A percentile compares a stretch with the other conserved stretches of the same genome.
Conservation (phyloP, 768 basidiomycete species). For the Russula foetens region DNA sequence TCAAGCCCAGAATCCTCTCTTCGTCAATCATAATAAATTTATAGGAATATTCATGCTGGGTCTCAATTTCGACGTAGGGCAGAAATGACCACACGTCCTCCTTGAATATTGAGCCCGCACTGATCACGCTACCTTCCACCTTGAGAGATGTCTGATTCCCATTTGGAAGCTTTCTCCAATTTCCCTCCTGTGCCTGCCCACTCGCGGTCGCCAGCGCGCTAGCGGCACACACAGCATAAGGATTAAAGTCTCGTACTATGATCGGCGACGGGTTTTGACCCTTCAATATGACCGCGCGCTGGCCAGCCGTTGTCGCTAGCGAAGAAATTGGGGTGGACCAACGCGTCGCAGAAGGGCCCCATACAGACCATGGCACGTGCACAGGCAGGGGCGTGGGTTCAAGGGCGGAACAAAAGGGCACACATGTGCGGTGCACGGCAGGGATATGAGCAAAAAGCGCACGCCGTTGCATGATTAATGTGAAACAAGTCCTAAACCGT, state of each 20-base stretch:
- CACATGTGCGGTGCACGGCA: neutral
- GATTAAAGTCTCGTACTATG: conserved; percentile 24
- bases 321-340: conserved; percentile 25
- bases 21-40: conserved; percentile 26
- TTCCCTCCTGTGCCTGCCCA: neutral
- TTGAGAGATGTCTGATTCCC: conserved; percentile 1
- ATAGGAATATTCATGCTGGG: conserved; percentile 15
- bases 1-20: conserved; percentile 25
- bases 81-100: conserved; percentile 19
- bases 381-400: neutral
- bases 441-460: conserved; percentile 18
- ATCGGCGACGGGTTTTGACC: conserved; percentile 2
- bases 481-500: too few relatives aligned
- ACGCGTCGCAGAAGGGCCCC: conserved; percentile 23
- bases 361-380: conserved; percentile 19
- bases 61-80: conserved; percentile 23
- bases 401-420: neutral
- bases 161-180: neutral
- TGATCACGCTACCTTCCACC: neutral
- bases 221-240: conserved; percentile 8
- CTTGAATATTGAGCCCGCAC: conserved; percentile 14
- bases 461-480: conserved; percentile 23
- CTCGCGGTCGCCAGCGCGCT: neutral
- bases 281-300: conserved; percentile 22
- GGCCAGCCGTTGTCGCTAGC: conserved; percentile 28